These are phyloP conservation scores for Leccinellum luteum DNA, from an alignment of 768 basidiomycete genomes.

Conservation along the genomic window DNA sequence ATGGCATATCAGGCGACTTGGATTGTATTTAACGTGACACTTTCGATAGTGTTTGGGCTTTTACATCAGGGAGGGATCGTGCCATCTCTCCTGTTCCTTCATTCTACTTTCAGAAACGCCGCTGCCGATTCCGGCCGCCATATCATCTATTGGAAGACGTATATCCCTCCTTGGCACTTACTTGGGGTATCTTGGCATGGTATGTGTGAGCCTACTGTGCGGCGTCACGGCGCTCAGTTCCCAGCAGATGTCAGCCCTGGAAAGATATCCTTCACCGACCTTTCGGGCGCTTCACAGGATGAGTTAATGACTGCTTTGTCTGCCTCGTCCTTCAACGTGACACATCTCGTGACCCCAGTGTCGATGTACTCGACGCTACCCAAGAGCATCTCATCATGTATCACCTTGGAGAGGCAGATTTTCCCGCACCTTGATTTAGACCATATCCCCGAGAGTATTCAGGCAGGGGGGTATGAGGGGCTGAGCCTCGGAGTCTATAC, in stretches of 20 bases:
- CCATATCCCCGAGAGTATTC: constrained; percentile 33
- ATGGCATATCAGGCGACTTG: constrained; percentile 24
- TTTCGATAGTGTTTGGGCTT: constrained; percentile 35
- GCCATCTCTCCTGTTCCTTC: constrained; percentile 36
- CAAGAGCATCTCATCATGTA: constrained; percentile 18
- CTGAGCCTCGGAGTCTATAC: constrained; percentile 34
- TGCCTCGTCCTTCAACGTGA: constrained; percentile 3
- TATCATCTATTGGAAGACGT: constrained; percentile 41
- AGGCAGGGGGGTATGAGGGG: constrained; percentile 28
- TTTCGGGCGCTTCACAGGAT: constrained; percentile 26
- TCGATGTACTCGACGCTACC: constrained; percentile 25
- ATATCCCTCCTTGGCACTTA: constrained; percentile 38
- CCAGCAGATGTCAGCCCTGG: constrained; percentile 24
- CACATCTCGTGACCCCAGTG: constrained; percentile 33
- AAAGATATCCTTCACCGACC: constrained; percentile 26
- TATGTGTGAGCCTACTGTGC: constrained; percentile 2
- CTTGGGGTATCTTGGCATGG: constrained; percentile 29
- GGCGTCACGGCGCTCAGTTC: not conserved
- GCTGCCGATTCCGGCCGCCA: constrained; percentile 4
- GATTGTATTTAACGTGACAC: constrained; percentile 27
- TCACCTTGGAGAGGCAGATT: constrained; percentile 22
- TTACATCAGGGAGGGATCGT: constrained; percentile 42
- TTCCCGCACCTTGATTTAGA: constrained; percentile 40
- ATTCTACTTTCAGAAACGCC: constrained; percentile 18
- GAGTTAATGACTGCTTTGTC: constrained; percentile 18